A percentile compares a stretch with the other conserved stretches of the same genome.
Conservation (phyloP, 2,329 filamentous ascomycete genomes). For the Cladophialophora chaetospira region DNA sequence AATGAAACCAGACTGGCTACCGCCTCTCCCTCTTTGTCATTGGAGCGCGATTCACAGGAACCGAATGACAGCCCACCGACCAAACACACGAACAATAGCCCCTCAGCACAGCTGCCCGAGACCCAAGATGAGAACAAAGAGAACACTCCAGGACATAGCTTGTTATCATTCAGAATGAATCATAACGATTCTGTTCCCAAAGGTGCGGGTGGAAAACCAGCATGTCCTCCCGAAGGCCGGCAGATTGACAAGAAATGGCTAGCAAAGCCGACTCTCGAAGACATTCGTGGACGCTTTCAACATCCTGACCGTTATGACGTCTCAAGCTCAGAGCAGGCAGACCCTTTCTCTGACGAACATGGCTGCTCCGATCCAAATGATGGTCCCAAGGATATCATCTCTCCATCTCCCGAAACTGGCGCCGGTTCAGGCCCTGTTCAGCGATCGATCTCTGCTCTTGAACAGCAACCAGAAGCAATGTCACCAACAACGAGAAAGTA, state of each 20-base stretch:
- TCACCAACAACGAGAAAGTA: background rate
- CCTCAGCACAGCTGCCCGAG: too few species aligned
- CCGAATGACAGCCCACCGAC: too few species aligned
- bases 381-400: background rate
- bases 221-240: background rate
- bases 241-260: conserved; percentile 6
- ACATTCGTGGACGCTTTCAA: conserved; percentile 13
- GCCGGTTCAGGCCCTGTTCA: background rate
- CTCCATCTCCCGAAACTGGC: background rate
- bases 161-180: too few species aligned
- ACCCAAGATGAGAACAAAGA: too few species aligned
- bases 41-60: background rate
- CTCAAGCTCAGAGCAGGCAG: background rate
- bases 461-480: background rate
- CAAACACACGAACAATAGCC: too few species aligned
- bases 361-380: background rate
- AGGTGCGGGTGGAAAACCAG: background rate
- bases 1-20: background rate
- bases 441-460: background rate
- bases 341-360: background rate
- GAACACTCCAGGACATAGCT: too few species aligned
- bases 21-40: background rate
- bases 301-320: background rate
- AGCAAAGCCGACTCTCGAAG: conserved; percentile 17
- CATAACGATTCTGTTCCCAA: background rate